These are phyloP conservation scores for Moniliophthora roreri DNA, from an alignment of 1,284 basidiomycete species.

Conservation along the genomic window DNA sequence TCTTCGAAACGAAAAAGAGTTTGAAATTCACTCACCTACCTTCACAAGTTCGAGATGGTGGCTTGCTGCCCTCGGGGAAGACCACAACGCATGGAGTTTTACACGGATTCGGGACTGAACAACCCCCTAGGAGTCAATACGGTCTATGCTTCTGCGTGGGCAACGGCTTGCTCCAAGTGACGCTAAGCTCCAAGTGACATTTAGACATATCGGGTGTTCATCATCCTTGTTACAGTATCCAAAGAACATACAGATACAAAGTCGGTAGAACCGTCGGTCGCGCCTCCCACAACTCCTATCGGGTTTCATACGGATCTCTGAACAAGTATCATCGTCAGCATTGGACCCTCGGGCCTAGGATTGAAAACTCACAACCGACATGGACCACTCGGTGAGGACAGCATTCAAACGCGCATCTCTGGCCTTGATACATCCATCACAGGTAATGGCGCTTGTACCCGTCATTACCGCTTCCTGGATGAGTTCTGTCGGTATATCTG, in stretches of 20 bases:
- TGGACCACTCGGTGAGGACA: neutral
- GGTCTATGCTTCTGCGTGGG: slow-evolving; percentile 47
- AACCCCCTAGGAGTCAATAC: slow-evolving; percentile 50
- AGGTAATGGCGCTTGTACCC: neutral
- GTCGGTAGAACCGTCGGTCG: no score
- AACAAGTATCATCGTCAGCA: no score
- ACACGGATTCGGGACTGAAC: slow-evolving; percentile 37
- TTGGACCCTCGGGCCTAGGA: no score
- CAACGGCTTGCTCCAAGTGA: slow-evolving; percentile 28
- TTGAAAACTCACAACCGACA: no score
- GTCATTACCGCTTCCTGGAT: neutral
- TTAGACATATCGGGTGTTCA: no score
- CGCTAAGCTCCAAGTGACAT: no score
- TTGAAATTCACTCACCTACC: neutral
- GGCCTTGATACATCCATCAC: neutral
- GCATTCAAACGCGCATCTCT: neutral
- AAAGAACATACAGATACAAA: no score
- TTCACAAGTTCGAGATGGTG: slow-evolving; percentile 81
- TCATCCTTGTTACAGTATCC: no score
- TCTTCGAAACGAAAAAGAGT: slow-evolving; percentile 45
- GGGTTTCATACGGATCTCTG: no score
- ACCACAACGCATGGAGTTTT: slow-evolving; percentile 79
- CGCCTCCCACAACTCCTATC: no score
- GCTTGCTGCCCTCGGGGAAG: slow-evolving; percentile 72
- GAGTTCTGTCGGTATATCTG: neutral